Evolutionary conservation across 805 yeast genomes (phyloP), one percentile per base, ranked within the genome.

Genomic region (Metschnikowia lochheadii): DNA sequence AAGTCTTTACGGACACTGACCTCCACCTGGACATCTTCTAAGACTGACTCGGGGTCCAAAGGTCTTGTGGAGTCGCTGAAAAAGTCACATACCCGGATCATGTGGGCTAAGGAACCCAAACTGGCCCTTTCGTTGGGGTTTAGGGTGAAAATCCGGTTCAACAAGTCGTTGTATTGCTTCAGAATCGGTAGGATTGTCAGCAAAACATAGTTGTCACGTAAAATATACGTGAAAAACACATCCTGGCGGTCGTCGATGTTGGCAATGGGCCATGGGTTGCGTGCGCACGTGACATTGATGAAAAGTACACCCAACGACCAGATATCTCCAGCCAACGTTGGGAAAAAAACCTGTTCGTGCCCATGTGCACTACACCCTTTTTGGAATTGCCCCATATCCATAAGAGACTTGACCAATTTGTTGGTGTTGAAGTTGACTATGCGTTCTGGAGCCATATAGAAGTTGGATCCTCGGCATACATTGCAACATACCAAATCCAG

Each of bases 371-470:
- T 13, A 21, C 34, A 13, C 15, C 34, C 43, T 6, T 18, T 15
- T 15, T n/a, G 41, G 14, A 57, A 67, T 51, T 60, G 70, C 53
- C 49, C 56, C 61, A 70, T 61, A 52, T 70, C 66, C n/a, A 70
- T 52, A n/a, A 62, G 47, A 20, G 64, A 53, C 39, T 60, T 54
- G 42, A 67, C 65, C 17, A 60, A 49, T 33, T 54, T 56, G 54
- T 67, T 63, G 47, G 70, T 68, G 52, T 66, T 62, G 43, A 71
- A 76, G 56, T 79, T 77, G 18, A 73, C 68, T n/a, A 82, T 65
- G 63, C 94, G 70, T 65, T 90, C 97, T 6, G 97, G 97, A 0
- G 96, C 87, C 97, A 91, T 90, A 69, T 90, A 90, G 67, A 88
- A 91, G 21, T 87, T 79, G 6, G 92, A 85, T 0, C 97, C 97